Evolutionary conservation across 2,329 filamentous ascomycete species (phyloP).

Genomic region (Diaporthe australafricana): DNA sequence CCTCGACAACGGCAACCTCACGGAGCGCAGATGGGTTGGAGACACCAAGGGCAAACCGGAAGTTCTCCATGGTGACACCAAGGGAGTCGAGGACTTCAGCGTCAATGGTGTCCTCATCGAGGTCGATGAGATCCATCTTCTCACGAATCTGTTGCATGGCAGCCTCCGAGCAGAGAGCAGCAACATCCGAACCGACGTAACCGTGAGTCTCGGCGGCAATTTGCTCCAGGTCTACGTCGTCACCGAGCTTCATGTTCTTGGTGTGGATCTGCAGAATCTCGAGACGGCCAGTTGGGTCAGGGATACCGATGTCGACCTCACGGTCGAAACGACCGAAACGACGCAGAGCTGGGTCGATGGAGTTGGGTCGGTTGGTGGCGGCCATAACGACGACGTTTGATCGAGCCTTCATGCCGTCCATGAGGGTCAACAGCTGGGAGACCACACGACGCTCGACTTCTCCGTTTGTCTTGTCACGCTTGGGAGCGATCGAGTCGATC

Average conservation of each 20-base stretch:
- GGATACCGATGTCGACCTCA: slow-evolving; percentile 98
- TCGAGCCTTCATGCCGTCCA: slow-evolving; percentile 99
- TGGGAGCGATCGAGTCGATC: slow-evolving; percentile 98
- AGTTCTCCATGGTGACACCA: slow-evolving; percentile 99
- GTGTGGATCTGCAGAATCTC: slow-evolving; percentile 99
- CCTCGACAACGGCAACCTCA: slow-evolving; percentile 98
- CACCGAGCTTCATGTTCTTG: slow-evolving; percentile 99
- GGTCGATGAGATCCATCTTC: slow-evolving; percentile 99
- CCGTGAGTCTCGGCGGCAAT: slow-evolving; percentile 98
- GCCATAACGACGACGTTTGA: slow-evolving; percentile 99
- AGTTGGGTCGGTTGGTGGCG: slow-evolving; percentile 98
- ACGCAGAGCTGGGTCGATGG: slow-evolving; percentile 95
- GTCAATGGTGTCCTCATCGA: slow-evolving; percentile 99
- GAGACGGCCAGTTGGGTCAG: slow-evolving; percentile 96
- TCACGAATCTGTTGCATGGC: slow-evolving; percentile 99
- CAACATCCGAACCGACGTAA: slow-evolving; percentile 98
- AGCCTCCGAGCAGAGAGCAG: slow-evolving; percentile 97
- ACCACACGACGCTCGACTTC: slow-evolving; percentile 99
- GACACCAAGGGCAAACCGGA: slow-evolving; percentile 97
- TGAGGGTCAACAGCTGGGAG: slow-evolving; percentile 92
- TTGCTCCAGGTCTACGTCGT: slow-evolving; percentile 96
- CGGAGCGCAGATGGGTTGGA: slow-evolving; percentile 99
- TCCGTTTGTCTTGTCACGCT: slow-evolving; percentile 99
- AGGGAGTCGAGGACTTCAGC: slow-evolving; percentile 98
- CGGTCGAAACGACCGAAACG: slow-evolving; percentile 99